Conservation (phyloP, 345 rosid genomes). For the Excoecaria agallocha region DNA sequence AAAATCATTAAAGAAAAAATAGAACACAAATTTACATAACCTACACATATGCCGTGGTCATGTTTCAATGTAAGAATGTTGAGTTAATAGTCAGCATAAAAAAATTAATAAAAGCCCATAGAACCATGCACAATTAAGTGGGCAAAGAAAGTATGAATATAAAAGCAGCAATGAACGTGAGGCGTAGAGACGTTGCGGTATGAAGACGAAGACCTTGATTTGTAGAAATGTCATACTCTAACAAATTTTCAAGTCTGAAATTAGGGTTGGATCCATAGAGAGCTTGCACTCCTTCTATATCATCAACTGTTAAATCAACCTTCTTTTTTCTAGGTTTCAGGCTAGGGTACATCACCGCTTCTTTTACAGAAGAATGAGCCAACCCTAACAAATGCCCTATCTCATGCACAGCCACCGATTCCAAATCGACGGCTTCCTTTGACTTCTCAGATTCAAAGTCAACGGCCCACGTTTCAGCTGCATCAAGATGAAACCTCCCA, state of each 20-base stretch:
- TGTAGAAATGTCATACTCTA: conserved; percentile 64
- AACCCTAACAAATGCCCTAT: conserved; percentile 81
- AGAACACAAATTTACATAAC: no score
- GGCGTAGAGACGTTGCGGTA: conserved; percentile 21
- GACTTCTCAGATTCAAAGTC: conserved; percentile 60
- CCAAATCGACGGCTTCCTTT: conserved; percentile 68
- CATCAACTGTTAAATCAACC: conserved; percentile 54
- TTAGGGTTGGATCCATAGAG: conserved; percentile 79
- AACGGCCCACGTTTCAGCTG: conserved; percentile 74
- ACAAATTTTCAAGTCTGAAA: conserved; percentile 44
- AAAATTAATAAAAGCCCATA: neutral
- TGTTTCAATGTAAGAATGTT: neutral
- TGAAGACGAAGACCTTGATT: conserved; percentile 34
- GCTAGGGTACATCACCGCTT: conserved; percentile 89
- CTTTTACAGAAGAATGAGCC: conserved; percentile 55
- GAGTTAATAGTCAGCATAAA: neutral
- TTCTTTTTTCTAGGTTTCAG: conserved; percentile 68
- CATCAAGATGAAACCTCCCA: conserved; percentile 75
- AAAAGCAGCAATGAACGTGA: conserved; percentile 14
- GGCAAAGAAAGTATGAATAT: neutral
- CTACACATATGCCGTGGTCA: no score
- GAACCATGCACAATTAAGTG: neutral
- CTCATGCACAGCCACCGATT: conserved; percentile 84
- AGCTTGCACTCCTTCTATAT: conserved; percentile 67
- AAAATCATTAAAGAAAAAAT: no score